Percentiles rank a stretch among this genome's conserved stretches.
Conservation (phyloP, 1,284 basidiomycete genomes). For the Ustilago hordei region DNA sequence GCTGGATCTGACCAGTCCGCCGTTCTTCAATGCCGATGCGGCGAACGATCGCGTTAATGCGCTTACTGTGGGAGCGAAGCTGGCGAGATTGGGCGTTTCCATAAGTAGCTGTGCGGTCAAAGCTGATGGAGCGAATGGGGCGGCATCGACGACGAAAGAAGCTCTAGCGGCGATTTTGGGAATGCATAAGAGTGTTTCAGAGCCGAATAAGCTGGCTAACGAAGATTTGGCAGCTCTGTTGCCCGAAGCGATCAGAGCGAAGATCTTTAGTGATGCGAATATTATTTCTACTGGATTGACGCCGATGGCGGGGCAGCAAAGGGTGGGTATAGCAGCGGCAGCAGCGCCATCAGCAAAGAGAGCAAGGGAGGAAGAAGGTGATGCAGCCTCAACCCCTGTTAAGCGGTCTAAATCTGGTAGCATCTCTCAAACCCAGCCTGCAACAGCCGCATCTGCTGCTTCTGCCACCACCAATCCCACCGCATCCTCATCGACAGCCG, state of each 20-base stretch:
- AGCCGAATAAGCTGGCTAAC: conserved; percentile 40
- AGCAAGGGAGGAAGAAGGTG: conserved; percentile 26
- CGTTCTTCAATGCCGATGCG: conserved; percentile 34
- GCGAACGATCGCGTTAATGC: conserved; percentile 29
- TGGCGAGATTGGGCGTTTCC: conserved; percentile 29
- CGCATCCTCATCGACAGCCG: conserved; percentile 2
- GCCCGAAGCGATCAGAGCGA: conserved; percentile 27
- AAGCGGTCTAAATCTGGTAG: conserved; percentile 50
- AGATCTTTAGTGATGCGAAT: conserved; percentile 39
- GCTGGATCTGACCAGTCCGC: conserved; percentile 29
- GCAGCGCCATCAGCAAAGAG: conserved; percentile 24
- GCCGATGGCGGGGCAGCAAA: neutral
- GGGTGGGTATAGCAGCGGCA: neutral
- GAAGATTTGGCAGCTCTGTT: conserved; percentile 35
- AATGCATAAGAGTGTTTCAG: conserved; percentile 34
- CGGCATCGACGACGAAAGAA: conserved; percentile 16
- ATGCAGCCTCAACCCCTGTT: conserved; percentile 10
- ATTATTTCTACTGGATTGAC: conserved; percentile 41
- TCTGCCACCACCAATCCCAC: neutral
- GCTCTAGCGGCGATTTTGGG: conserved; percentile 36
- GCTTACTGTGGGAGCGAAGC: conserved; percentile 9
- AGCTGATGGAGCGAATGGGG: neutral
- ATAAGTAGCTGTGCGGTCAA: conserved; percentile 47
- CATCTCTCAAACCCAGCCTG: conserved; percentile 29
- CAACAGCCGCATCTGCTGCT: neutral